A percentile compares a stretch with the other conserved stretches of the same genome.
Conservation (phyloP, 345 rosid genomes). For the Tarenaya hassleriana region DNA sequence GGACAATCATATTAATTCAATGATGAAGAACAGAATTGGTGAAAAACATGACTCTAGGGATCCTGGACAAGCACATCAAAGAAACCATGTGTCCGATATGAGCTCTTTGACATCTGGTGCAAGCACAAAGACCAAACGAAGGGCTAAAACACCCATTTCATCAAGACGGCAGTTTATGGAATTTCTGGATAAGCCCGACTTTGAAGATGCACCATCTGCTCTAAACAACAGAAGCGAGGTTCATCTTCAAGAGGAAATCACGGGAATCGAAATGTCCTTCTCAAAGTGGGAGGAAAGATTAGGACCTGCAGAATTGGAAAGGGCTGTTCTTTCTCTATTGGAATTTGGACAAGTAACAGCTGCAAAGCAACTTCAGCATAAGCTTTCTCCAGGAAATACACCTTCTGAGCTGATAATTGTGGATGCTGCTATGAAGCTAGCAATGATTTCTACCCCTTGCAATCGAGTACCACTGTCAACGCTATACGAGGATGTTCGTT, state of each 20-base stretch:
- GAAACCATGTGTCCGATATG: conserved; percentile 51
- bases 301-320: conserved; percentile 80
- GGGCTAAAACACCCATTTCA: conserved; percentile 65
- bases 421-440: conserved; percentile 79
- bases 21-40: conserved; percentile 45
- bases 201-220: conserved; percentile 48
- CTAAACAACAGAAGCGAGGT: conserved; percentile 44
- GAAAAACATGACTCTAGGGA: conserved; percentile 67
- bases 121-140: conserved; percentile 59
- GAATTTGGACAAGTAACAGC: conserved; percentile 96
- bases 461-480: conserved; percentile 34
- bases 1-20: conserved; percentile 79
- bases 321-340: conserved; percentile 83
- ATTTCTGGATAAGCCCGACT: conserved; percentile 47
- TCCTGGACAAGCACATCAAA: conserved; percentile 39
- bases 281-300: conserved; percentile 95
- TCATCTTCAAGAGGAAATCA: conserved; percentile 61
- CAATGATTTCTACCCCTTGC: conserved; percentile 57
- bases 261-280: conserved; percentile 56
- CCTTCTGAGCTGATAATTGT: conserved; percentile 72
- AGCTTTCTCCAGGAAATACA: conserved; percentile 63
- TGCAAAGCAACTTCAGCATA: conserved; percentile 92
- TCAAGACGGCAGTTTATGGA: conserved; percentile 55
- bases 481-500: conserved; percentile 61
- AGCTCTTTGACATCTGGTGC: conserved; percentile 39